Evolutionary conservation across 2,329 filamentous ascomycete genomes (phyloP).

Genomic region (Tolypocladium ovalisporum): DNA sequence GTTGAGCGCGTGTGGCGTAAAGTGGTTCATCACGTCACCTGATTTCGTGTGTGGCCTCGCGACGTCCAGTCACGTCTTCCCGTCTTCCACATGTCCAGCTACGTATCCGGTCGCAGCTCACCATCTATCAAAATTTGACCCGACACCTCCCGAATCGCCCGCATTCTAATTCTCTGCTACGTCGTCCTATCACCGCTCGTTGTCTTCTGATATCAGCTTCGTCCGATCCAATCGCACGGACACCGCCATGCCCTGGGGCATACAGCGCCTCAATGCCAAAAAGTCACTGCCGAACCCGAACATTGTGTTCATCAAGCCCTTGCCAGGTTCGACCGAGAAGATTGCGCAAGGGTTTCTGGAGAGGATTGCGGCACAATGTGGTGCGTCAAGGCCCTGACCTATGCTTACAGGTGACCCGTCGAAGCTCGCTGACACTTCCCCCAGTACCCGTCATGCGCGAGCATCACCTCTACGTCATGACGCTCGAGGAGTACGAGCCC

Average conservation of each 20-base stretch:
- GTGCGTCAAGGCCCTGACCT: constrained; percentile 23
- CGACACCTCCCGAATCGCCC: not conserved
- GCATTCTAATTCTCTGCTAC: no score
- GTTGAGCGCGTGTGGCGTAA: not conserved
- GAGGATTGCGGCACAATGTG: constrained; percentile 70
- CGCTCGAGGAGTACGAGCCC: constrained; percentile 70
- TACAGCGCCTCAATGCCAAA: constrained; percentile 68
- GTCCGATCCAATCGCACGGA: not conserved
- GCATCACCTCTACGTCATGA: constrained; percentile 52
- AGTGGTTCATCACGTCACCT: constrained; percentile 4
- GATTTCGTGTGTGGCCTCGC: constrained; percentile 7
- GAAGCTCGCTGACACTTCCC: not conserved
- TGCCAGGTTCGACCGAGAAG: constrained; percentile 51
- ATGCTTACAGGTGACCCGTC: not conserved
- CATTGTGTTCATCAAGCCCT: constrained; percentile 77
- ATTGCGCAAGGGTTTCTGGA: constrained; percentile 62
- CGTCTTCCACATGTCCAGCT: not conserved
- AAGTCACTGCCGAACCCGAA: constrained; percentile 63
- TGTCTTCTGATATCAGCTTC: not conserved
- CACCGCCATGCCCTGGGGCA: constrained; percentile 59
- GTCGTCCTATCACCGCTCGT: no score
- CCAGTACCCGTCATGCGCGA: constrained; percentile 59
- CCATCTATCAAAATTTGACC: not conserved
- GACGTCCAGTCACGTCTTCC: not conserved
- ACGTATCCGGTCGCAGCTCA: not conserved